A percentile compares a stretch with the other conserved stretches of the same genome.
These are phyloP conservation scores for Populus ilicifolia DNA, from an alignment of 345 rosid species.

Conservation along the genomic window DNA sequence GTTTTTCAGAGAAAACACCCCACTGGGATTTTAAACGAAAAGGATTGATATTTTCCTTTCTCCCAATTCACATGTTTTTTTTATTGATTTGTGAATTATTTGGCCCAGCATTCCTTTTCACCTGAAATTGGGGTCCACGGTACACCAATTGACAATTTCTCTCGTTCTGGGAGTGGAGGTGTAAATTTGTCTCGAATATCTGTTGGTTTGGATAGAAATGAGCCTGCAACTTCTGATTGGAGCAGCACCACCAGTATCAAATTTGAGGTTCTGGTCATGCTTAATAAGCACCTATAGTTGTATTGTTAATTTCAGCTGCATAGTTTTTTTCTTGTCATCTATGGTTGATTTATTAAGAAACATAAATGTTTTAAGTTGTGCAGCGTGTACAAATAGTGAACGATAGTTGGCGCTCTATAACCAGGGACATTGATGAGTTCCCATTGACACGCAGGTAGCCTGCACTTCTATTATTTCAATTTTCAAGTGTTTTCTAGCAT, in stretches of 20 bases:
- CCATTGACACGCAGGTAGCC: conserved; percentile 86
- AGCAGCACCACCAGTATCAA: conserved; percentile 82
- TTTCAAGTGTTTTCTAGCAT: conserved; percentile 9
- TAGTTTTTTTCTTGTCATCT: not conserved
- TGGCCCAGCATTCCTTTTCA: conserved; percentile 74
- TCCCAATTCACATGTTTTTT: not conserved
- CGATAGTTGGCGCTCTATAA: conserved; percentile 82
- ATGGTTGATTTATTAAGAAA: not conserved
- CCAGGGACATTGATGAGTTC: conserved; percentile 79
- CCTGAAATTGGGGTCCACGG: conserved; percentile 96
- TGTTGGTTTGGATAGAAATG: conserved; percentile 74
- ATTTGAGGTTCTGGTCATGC: conserved; percentile 56
- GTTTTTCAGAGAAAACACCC: not conserved
- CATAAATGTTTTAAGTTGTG: conserved; percentile 20
- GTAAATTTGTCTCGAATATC: conserved; percentile 83
- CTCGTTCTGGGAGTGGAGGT: conserved; percentile 82
- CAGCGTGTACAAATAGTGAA: conserved; percentile 82
- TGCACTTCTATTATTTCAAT: conserved; percentile 13
- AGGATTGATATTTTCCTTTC: not conserved
- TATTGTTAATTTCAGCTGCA: conserved; percentile 2
- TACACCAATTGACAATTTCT: conserved; percentile 68
- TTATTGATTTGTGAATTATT: conserved; percentile 11
- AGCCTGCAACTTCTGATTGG: conserved; percentile 82
- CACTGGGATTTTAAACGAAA: not conserved
- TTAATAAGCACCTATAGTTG: conserved; percentile 7